phyloP scores from a whole-genome alignment of 331 rosid genomes.

The Pyracantha coccinea region DNA sequence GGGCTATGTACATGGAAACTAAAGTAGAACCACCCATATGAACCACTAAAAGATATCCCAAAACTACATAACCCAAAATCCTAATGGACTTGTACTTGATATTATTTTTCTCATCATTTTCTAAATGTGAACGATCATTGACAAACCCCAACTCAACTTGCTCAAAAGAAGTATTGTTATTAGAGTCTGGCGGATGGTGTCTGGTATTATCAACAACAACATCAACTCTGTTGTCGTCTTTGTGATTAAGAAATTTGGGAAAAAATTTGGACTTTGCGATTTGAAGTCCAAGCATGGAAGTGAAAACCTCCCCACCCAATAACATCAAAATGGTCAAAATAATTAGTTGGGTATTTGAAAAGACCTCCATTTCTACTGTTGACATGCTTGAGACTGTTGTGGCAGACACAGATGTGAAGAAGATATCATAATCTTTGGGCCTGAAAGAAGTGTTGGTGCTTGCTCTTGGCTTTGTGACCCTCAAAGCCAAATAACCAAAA shows the following conservation, averaged over 20 bases:
- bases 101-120: not conserved
- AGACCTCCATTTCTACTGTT: constrained; percentile 49
- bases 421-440: constrained; percentile 25
- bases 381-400: constrained; percentile 64
- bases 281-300: constrained; percentile 35
- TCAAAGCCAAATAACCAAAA: constrained; percentile 37
- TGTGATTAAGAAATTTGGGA: not conserved
- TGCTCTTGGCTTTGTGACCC: constrained; percentile 20
- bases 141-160: constrained; percentile 15
- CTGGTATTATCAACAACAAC: not conserved
- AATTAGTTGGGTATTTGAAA: constrained; percentile 55
- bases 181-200: not conserved
- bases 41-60: constrained; percentile 32
- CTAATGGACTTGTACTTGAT: constrained; percentile 20
- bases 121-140: constrained; percentile 1
- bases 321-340: constrained; percentile 59
- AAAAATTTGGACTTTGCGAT: constrained; percentile 6
- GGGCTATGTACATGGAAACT: constrained; percentile 25
- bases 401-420: constrained; percentile 69
- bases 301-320: constrained; percentile 56
- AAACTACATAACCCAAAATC: constrained; percentile 25
- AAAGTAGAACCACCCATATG: constrained; percentile 26
- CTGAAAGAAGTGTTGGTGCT: not conserved
- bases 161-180: not conserved
- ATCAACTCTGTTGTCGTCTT: not conserved